Base-by-base conservation (phyloP, 108 stramenopile genomes). In the Pseudonitzschia pungens region DNA sequence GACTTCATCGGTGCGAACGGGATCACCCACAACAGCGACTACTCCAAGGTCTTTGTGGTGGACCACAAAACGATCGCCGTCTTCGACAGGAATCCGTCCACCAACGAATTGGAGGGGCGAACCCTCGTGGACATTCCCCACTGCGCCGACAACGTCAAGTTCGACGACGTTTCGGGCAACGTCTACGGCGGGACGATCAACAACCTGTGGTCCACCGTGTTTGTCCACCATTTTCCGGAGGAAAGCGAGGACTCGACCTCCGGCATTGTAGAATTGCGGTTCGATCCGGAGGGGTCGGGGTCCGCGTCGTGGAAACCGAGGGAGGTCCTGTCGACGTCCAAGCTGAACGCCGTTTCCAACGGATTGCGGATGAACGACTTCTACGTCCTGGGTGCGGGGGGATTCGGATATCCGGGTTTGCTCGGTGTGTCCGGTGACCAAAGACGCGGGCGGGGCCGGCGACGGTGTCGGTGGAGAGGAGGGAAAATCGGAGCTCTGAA, bases 11-110 rank as follows among this genome's bases (percentile, higher is more conserved):
- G 29, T 31, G 60, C 60, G 32, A 62, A 62, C 31, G 60, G 60
- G 8, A 62, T 62, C 60, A 62, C 60, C 14, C 59, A 62, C 60
- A 62, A 70, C 18, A 53, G 12, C 8, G 66, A 67, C 50, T 67
- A 51, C 24, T 52, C 54, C 0, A 31, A 84, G 84, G 80, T 65
- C 77, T 80, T 53, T 87, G 81, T 79, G 79, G 78, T 21, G 75
- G 80, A 26, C 40, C 83, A 33, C 86, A 84, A 24, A 78, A 59
- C 18, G 86, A 87, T 69, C 77, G 86, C 6, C 86, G 64, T 53
- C 51, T 73, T 40, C 16, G 64, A 53, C 26, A 44, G 43, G 64
- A 28, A 62, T 62, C 15, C 60, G 14, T 40, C 60, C 15, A 18
- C 60, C 15, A 62, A 62, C 33, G 29, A 62, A 9, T 6, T 62